Evolutionary conservation across 768 basidiomycete species (phyloP).

Genomic region (Paxillus ammoniavirescens): DNA sequence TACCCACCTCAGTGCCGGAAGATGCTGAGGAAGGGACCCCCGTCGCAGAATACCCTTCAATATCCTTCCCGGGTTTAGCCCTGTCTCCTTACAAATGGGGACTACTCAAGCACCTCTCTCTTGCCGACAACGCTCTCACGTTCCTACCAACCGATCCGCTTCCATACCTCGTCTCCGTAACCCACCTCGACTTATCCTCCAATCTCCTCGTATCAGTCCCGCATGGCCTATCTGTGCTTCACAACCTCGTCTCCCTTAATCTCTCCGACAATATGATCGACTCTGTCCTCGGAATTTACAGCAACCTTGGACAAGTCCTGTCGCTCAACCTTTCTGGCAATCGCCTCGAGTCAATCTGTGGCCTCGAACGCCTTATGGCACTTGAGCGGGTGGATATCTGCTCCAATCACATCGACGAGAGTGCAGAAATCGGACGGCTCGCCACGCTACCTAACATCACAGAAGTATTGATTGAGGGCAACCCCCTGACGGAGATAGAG

Average conservation of each 20-base stretch:
- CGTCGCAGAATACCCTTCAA: constrained; percentile 18
- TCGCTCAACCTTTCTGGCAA: constrained; percentile 82
- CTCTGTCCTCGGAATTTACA: constrained; percentile 86
- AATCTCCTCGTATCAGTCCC: constrained; percentile 92
- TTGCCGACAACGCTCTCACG: constrained; percentile 79
- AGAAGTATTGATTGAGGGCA: constrained; percentile 83
- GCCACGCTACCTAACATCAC: constrained; percentile 74
- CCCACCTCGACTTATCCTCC: constrained; percentile 85
- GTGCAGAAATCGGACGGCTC: constrained; percentile 80
- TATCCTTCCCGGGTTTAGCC: constrained; percentile 29
- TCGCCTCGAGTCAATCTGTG: constrained; percentile 92
- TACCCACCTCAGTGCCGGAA: constrained; percentile 61
- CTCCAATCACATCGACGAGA: constrained; percentile 76
- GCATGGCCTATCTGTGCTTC: constrained; percentile 65
- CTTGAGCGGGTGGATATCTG: constrained; percentile 86
- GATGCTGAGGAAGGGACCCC: constrained; percentile 32
- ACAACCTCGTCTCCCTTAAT: constrained; percentile 86
- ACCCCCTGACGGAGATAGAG: constrained; percentile 72
- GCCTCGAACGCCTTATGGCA: constrained; percentile 83
- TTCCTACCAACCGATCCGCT: constrained; percentile 71
- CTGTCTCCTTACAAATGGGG: constrained; percentile 71
- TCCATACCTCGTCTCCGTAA: constrained; percentile 67
- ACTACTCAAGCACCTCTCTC: constrained; percentile 69
- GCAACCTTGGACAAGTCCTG: constrained; percentile 72
- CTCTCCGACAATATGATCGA: constrained; percentile 98